Conservation (phyloP, 768 basidiomycete genomes). For the Megacollybia marginata region DNA sequence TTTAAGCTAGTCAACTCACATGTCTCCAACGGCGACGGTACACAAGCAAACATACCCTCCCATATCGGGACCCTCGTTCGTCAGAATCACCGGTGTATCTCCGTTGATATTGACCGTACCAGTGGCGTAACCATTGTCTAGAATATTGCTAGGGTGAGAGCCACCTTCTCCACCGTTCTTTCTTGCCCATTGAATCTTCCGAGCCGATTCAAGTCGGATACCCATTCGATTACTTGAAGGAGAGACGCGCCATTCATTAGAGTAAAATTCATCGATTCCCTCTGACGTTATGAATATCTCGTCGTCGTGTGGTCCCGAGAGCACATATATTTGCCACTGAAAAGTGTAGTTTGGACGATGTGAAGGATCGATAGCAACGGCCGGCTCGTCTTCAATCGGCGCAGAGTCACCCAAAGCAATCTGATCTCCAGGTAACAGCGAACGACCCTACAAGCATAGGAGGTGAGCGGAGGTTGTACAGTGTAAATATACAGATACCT, state of each 20-base stretch:
- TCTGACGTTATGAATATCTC: slow-evolving; percentile 41
- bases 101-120: slow-evolving; percentile 59
- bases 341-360: slow-evolving; percentile 34
- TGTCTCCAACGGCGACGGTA: slow-evolving; percentile 42
- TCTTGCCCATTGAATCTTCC: slow-evolving; percentile 47
- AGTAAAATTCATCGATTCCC: slow-evolving; percentile 45
- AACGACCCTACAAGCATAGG: slow-evolving; percentile 28
- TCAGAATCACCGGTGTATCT: slow-evolving; percentile 62
- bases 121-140: slow-evolving; percentile 51
- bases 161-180: slow-evolving; percentile 58
- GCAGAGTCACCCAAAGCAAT: slow-evolving; percentile 28
- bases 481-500: slow-evolving; percentile 21
- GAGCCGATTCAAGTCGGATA: slow-evolving; percentile 41
- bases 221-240: slow-evolving; percentile 58
- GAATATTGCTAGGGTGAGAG: slow-evolving; percentile 60
- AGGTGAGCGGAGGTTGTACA: background rate
- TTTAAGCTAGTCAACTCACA: slow-evolving; percentile 24
- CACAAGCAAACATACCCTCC: slow-evolving; percentile 55
- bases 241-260: slow-evolving; percentile 44
- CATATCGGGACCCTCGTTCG: slow-evolving; percentile 56
- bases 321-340: slow-evolving; percentile 45
- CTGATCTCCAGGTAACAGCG: slow-evolving; percentile 43
- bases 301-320: slow-evolving; percentile 60
- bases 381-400: slow-evolving; percentile 6
- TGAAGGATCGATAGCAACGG: slow-evolving; percentile 15